Conservation (phyloP, 2,329 filamentous ascomycete genomes). For the Colletotrichum melonis region DNA sequence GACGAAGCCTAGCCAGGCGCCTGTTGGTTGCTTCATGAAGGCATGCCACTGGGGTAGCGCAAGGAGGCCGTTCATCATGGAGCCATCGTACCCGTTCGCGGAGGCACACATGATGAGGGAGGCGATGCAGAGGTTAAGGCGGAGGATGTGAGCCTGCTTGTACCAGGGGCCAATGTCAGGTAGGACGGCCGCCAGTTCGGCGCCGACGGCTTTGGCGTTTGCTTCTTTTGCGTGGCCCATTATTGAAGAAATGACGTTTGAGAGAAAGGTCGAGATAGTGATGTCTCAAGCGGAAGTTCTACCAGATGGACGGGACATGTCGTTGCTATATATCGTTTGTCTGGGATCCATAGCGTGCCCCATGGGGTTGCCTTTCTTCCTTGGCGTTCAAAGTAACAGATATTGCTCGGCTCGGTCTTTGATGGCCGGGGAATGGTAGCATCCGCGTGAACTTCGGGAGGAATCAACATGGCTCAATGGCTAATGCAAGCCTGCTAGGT, state of each 20-base stretch:
- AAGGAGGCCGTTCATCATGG: conserved; percentile 32
- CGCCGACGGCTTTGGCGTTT: conserved; percentile 28
- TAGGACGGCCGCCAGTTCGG: conserved; percentile 26
- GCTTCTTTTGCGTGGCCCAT: neutral
- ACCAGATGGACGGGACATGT: neutral
- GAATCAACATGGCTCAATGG: neutral
- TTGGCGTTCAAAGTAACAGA: neutral
- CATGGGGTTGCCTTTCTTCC: neutral
- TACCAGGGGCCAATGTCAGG: conserved; percentile 30
- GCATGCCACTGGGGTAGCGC: conserved; percentile 27
- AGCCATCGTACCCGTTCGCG: conserved; percentile 33
- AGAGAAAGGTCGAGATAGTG: accelerated
- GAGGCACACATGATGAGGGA: conserved; percentile 27
- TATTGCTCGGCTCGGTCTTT: neutral
- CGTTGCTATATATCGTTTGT: neutral
- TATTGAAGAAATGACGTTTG: neutral
- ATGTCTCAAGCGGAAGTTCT: neutral
- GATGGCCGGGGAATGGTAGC: neutral
- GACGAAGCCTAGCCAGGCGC: conserved; percentile 25
- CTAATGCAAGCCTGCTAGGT: neutral
- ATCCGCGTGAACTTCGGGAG: conserved; percentile 1
- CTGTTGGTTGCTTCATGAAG: conserved; percentile 23
- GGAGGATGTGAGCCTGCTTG: conserved; percentile 23
- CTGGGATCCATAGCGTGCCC: neutral
- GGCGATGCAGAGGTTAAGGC: conserved; percentile 31